phyloP scores from a whole-genome alignment of 441 rosid species.

The Brassica hybrid region DNA sequence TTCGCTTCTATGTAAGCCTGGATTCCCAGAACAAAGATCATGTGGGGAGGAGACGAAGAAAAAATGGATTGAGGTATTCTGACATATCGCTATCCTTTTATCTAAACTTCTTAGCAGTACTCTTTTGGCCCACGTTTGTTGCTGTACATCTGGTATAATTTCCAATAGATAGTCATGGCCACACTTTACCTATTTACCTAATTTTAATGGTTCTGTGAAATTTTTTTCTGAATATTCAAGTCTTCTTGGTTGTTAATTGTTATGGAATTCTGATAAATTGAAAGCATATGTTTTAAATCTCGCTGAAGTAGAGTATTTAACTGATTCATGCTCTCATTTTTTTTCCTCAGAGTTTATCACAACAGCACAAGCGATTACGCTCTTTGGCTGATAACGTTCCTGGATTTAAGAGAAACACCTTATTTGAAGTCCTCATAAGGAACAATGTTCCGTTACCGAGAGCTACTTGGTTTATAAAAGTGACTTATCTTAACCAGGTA shows the following conservation, averaged over 20 bases:
- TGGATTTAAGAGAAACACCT: slow-evolving; percentile 71
- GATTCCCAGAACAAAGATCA: slow-evolving; percentile 86
- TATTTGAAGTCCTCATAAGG: slow-evolving; percentile 93
- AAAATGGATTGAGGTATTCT: slow-evolving; percentile 95
- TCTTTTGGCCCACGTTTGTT: slow-evolving; percentile 16
- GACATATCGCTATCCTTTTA: slow-evolving; percentile 21
- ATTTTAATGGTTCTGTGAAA: slow-evolving; percentile 13
- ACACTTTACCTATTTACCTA: slow-evolving; percentile 3
- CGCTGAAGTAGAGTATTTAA: slow-evolving; percentile 4
- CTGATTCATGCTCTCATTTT: slow-evolving; percentile 16
- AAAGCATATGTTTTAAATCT: slow-evolving; percentile 8
- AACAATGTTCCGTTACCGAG: slow-evolving; percentile 95
- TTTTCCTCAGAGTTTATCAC: slow-evolving; percentile 79
- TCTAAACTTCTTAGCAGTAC: slow-evolving; percentile 19
- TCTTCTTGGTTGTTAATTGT: not conserved
- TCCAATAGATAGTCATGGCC: slow-evolving; percentile 2
- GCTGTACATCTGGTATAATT: slow-evolving; percentile 6
- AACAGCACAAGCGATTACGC: slow-evolving; percentile 85
- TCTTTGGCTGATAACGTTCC: slow-evolving; percentile 95
- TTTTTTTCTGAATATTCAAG: not conserved
- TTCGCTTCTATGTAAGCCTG: slow-evolving; percentile 74
- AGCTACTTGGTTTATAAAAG: slow-evolving; percentile 98
- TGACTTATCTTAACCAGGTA: slow-evolving; percentile 98
- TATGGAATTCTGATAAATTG: slow-evolving; percentile 16
- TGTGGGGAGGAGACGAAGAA: slow-evolving; percentile 85